Evolutionary conservation across 2,329 filamentous ascomycete genomes (phyloP), one percentile per base, ranked within the genome.

Genomic region (Lasiodiplodia theobromae): DNA sequence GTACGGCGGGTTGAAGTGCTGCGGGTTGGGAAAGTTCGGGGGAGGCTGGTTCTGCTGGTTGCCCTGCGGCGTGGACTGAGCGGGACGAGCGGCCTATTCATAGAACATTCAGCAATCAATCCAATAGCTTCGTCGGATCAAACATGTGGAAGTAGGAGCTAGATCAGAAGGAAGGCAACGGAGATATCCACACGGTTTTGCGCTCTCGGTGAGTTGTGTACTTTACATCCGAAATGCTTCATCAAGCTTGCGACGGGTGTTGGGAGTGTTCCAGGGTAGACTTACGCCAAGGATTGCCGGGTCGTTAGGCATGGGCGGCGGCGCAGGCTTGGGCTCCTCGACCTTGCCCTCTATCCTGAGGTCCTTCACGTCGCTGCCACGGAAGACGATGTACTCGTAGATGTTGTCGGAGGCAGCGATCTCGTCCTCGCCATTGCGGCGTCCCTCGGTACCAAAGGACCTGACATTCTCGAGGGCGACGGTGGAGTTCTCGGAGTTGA

Each of bases 121-220:
- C 31, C 31, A 16, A 23, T 8, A 37, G 14, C 23, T 14, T 25
- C 40, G 25, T n/a, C 18, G 47, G 28, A 40, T 49, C 28, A 11
- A 18, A 14, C 8, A 25, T 10, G 18, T 34, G 44, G 44, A 21
- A 31, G 18, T 51, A 8, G 40, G 40, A 12, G 56, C 21, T 21
- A 18, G 72, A 89, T 97, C 94, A 97, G 94, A 97, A 97, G 94
- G 94, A 97, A 97, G 94, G 94, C 94, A 97, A 97, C 94, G 94
- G 94, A 97, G 91, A 91, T 89, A 83, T 97, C 94, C 90, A 97
- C 94, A 97, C 85, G 87, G 87, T 85, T 91, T 93, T 97, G 94
- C 94, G 93, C 93, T 92, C 91, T 91, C 92, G 92, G 92, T 91
- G 90, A 89, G 87, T 74, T 75, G 88, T 85, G 87, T 83, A 60